phyloP scores from a whole-genome alignment of 805 yeast species.

The Cephaloascus fragrans region DNA sequence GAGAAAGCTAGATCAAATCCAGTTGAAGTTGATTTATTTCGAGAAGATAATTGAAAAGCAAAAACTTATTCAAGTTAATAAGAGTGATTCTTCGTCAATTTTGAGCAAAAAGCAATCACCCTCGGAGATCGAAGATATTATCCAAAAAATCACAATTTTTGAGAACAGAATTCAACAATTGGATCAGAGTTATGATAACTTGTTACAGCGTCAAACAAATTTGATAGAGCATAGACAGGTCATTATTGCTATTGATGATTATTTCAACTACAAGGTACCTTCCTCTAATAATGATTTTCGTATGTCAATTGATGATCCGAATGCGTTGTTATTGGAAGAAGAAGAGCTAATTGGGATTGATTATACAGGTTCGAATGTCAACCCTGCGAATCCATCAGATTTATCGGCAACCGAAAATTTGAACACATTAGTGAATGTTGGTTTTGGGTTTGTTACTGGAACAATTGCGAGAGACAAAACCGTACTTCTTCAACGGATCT shows the following conservation, averaged over 20 bases:
- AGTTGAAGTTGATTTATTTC: conserved; percentile 13
- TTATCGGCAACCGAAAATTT: conserved; percentile 7
- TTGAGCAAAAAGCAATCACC: neutral
- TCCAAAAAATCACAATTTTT: neutral
- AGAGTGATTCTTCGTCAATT: neutral
- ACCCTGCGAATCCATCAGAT: neutral
- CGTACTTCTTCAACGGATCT: conserved; percentile 24
- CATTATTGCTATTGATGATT: neutral
- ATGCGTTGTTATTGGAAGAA: neutral
- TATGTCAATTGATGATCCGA: neutral
- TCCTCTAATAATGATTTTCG: neutral
- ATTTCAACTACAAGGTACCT: neutral
- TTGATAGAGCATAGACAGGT: neutral
- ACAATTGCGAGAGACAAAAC: conserved; percentile 23
- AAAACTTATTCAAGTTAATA: too few relatives aligned
- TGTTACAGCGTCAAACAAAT: neutral
- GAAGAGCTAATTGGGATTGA: neutral
- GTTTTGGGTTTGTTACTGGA: conserved; percentile 24
- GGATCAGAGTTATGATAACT: neutral
- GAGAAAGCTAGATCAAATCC: conserved; percentile 23
- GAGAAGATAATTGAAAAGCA: neutral
- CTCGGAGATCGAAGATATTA: neutral
- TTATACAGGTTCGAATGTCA: neutral
- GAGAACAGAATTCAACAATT: neutral
- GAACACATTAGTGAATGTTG: conserved; percentile 7